These are phyloP conservation scores for Rosellinia necatrix DNA, from an alignment of 2,329 filamentous ascomycete species.

Conservation along the genomic window DNA sequence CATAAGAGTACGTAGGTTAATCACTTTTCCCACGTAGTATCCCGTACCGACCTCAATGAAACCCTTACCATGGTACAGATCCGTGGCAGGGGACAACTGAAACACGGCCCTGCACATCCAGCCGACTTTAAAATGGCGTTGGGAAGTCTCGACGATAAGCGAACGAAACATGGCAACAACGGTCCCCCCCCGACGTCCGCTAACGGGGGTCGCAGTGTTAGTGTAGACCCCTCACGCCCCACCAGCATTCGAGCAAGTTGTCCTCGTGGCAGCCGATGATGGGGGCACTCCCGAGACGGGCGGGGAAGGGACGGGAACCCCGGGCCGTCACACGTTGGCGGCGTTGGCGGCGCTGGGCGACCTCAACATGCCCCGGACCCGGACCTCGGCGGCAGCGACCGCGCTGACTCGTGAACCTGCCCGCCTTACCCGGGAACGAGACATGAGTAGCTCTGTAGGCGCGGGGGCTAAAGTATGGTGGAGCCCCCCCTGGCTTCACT, in stretches of 20 bases:
- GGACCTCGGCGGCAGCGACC: conserved; percentile 65
- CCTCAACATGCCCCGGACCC: too few species aligned
- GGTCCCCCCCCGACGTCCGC: too few species aligned
- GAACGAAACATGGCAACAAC: neutral
- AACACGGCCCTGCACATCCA: neutral
- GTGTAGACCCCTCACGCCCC: neutral
- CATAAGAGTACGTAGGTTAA: too few species aligned
- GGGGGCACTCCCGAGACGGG: conserved; percentile 64
- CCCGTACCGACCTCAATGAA: neutral
- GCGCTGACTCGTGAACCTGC: too few species aligned
- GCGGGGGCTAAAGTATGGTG: too few species aligned
- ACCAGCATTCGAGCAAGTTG: conserved; percentile 58
- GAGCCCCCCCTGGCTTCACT: too few species aligned
- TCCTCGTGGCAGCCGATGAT: conserved; percentile 64
- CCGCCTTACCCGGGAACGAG: too few species aligned
- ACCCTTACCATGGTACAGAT: neutral
- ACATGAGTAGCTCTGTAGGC: too few species aligned
- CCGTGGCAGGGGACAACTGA: neutral
- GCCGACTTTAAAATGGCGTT: conserved; percentile 22
- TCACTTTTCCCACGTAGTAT: too few species aligned
- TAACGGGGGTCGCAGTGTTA: too few species aligned
- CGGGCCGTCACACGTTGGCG: too few species aligned
- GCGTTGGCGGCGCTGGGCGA: too few species aligned
- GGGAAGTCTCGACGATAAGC: conserved; percentile 28
- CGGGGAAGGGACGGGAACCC: conserved; percentile 54